Base-by-base conservation (phyloP, 352 stramenopile genomes). In the Globisporangium ultimum region DNA sequence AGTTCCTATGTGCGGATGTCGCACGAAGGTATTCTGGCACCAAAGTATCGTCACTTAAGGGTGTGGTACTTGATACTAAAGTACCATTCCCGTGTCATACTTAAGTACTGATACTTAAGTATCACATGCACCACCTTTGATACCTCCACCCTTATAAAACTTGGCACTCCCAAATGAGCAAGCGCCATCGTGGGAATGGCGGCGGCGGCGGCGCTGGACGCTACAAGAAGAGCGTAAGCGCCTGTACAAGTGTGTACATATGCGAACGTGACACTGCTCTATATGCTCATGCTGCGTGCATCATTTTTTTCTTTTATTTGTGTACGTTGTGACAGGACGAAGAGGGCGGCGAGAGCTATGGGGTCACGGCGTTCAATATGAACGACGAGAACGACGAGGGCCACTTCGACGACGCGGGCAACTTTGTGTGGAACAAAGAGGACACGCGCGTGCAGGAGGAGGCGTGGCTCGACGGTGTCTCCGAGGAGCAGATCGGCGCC, bases 351-450 rank as follows among this genome's bases (percentile, higher is more conserved):
- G 73, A 69, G 47, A 64, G 58, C 52, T 74, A 67, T 17, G 80
- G 77, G 5, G 70, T 93, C 65, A 95, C 85, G 17, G 65, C 74
- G 53, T 95, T 95, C 70, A 73, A 95, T 55, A 86, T 95, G 76
- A 72, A 91, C 28, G 85, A 95, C 58, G 85, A 95, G 64, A 80
- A 89, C 53, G 85, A 95, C 43, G 85, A 95, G 47, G 85, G 85
- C 41, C 76, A 92, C 61, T 95, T 95, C 56, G 85, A 95, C 67
- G 76, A 78, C 14, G 64, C 74, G 22, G 85, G 81, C 53, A 87
- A 90, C 59, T 95, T 91, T 54, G 74, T 93, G 34, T 95, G 85
- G 85, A 81, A 87, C 61, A 79, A 84, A 3, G 82, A 89, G 22
- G 72, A 88, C 40, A 84, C 78, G 58, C 76, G 73, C 42, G 79